These are phyloP conservation scores for Clarireedia homoeocarpa DNA, from an alignment of 2,329 filamentous ascomycete species.

Conservation along the genomic window DNA sequence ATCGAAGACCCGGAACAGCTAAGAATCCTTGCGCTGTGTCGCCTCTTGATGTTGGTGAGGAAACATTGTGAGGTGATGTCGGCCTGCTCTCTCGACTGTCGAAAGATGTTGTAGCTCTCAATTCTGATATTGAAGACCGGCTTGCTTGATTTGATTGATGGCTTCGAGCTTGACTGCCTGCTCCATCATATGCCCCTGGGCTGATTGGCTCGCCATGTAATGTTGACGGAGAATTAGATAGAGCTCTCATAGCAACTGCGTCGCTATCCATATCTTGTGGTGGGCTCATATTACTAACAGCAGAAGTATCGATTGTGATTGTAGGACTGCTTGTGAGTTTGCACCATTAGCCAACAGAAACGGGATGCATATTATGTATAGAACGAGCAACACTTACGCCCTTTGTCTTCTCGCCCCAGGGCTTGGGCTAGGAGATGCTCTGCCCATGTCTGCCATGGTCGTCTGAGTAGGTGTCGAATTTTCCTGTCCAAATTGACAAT, in stretches of 20 bases:
- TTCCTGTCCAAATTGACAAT: constrained; percentile 15
- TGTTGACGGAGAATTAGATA: constrained; percentile 31
- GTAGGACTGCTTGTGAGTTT: constrained; percentile 33
- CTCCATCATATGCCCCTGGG: constrained; percentile 28
- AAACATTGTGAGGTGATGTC: constrained; percentile 60
- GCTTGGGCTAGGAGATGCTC: constrained; percentile 19
- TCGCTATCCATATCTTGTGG: constrained; percentile 28
- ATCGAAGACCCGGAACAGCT: constrained; percentile 54
- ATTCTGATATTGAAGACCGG: constrained; percentile 34
- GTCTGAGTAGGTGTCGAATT: constrained; percentile 4
- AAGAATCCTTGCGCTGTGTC: constrained; percentile 47
- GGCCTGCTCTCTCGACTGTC: constrained; percentile 54
- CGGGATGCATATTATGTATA: constrained; percentile 17
- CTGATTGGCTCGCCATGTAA: constrained; percentile 29
- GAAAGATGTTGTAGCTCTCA: constrained; percentile 46
- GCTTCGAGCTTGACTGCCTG: constrained; percentile 16
- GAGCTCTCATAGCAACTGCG: constrained; percentile 28
- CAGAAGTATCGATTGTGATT: constrained; percentile 49
- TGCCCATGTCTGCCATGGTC: constrained; percentile 19
- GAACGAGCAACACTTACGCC: constrained; percentile 24
- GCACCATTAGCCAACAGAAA: constrained; percentile 1
- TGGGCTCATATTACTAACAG: constrained; percentile 33
- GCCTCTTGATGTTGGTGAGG: constrained; percentile 48
- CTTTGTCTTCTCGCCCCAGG: constrained; percentile 27
- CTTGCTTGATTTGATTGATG: constrained; percentile 24